Evolutionary conservation across 164 flowering plant genomes (phyloP).

Genomic region (Berberis thunbergii): DNA sequence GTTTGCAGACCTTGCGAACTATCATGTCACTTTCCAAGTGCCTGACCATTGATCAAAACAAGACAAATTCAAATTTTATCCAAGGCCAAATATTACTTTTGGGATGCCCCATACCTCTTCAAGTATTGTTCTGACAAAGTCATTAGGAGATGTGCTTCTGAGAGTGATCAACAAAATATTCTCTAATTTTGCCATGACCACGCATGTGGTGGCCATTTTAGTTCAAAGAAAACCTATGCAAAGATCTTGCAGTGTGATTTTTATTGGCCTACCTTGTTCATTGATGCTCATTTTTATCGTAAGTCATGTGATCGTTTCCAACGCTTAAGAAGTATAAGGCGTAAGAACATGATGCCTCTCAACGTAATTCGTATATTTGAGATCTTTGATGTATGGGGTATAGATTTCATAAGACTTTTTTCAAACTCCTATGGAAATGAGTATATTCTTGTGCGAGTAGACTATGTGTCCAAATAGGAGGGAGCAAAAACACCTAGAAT

Average conservation of each 20-base stretch:
- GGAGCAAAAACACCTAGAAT: too few species aligned
- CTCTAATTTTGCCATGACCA: neutral
- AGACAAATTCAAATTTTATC: too few species aligned
- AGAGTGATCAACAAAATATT: neutral
- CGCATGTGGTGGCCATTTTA: neutral
- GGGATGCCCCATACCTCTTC: slow-evolving; percentile 5
- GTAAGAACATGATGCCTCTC: neutral
- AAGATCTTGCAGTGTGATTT: neutral
- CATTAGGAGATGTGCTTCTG: slow-evolving; percentile 3
- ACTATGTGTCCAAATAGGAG: too few species aligned
- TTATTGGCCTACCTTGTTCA: slow-evolving; percentile 6
- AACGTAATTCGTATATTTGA: neutral
- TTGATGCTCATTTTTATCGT: neutral
- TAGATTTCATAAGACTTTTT: neutral
- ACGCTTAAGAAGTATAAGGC: neutral
- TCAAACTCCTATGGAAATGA: too few species aligned
- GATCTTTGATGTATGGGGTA: neutral
- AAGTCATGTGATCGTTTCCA: too few species aligned
- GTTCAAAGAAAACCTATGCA: neutral
- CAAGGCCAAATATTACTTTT: slow-evolving; percentile 2
- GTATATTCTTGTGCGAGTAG: too few species aligned
- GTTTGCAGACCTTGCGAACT: neutral
- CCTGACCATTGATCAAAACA: neutral
- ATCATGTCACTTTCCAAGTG: neutral
- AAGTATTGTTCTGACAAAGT: slow-evolving; percentile 8